phyloP scores from a whole-genome alignment of 2,329 filamentous ascomycete genomes.

The Colletotrichum lupini region DNA sequence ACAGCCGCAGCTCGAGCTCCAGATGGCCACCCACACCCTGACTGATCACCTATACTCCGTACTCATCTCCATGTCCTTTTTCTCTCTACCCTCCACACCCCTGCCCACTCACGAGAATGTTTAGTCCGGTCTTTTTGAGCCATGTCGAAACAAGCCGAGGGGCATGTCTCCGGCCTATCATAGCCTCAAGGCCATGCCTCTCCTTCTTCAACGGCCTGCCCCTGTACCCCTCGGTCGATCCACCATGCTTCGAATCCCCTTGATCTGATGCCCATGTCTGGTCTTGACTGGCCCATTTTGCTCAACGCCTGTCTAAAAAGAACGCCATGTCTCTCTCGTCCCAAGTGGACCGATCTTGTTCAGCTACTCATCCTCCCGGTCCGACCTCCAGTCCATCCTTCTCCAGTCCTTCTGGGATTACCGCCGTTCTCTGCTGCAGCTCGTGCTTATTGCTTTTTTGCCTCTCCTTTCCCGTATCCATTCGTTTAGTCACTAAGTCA shows the following conservation, averaged over 20 bases:
- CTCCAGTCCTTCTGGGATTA: conserved; percentile 48
- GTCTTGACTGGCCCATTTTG: conserved; percentile 45
- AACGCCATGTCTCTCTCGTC: conserved; percentile 36
- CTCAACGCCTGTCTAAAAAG: conserved; percentile 41
- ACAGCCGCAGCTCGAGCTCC: background rate
- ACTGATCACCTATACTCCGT: background rate
- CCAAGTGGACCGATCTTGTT: conserved; percentile 36
- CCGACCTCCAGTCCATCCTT: conserved; percentile 38
- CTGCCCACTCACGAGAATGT: conserved; percentile 42
- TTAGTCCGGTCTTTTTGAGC: conserved; percentile 36
- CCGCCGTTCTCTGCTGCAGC: conserved; percentile 48
- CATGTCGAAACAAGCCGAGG: conserved; percentile 38
- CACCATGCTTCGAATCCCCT: conserved; percentile 52
- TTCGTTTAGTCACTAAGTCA: conserved; percentile 8
- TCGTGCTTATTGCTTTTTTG: conserved; percentile 39
- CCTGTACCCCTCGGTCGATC: conserved; percentile 46
- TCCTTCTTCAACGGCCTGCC: conserved; percentile 37
- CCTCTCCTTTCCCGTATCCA: conserved; percentile 36
- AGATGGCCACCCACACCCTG: conserved; percentile 5
- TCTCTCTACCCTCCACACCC: conserved; percentile 18
- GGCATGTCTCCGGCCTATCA: conserved; percentile 44
- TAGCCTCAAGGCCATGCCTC: conserved; percentile 27
- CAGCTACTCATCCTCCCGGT: conserved; percentile 31
- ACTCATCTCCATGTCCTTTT: background rate
- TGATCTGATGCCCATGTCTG: conserved; percentile 47